A percentile compares a stretch with the other conserved stretches of the same genome.
phyloP scores from a whole-genome alignment of 2,329 filamentous ascomycete genomes.

The Pseudocercospora musae region DNA sequence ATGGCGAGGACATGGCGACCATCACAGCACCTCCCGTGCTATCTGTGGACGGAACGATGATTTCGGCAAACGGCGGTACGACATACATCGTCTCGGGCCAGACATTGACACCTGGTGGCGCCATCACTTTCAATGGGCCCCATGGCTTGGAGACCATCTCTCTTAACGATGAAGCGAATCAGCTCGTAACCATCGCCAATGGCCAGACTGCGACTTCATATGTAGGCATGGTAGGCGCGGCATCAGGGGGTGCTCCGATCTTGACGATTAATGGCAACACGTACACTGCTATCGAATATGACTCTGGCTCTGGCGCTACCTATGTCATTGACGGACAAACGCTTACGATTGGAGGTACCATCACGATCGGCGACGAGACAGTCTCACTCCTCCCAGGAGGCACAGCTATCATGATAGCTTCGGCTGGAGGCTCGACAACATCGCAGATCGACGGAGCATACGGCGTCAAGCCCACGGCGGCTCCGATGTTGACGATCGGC shows the following conservation, averaged over 20 bases:
- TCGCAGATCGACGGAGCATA: slow-evolving; percentile 24
- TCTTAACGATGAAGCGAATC: slow-evolving; percentile 33
- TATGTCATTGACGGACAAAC: slow-evolving; percentile 39
- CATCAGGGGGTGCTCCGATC: slow-evolving; percentile 22
- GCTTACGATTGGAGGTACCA: slow-evolving; percentile 38
- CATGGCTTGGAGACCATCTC: slow-evolving; percentile 30
- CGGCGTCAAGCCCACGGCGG: slow-evolving; percentile 25
- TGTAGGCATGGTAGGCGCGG: slow-evolving; percentile 19
- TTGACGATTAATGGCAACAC: slow-evolving; percentile 29
- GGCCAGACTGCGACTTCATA: slow-evolving; percentile 26
- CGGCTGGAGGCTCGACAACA: slow-evolving; percentile 27
- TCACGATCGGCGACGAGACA: slow-evolving; percentile 32
- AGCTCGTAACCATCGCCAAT: slow-evolving; percentile 20
- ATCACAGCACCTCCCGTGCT: slow-evolving; percentile 33
- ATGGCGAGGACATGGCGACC: slow-evolving; percentile 12
- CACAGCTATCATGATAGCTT: slow-evolving; percentile 20
- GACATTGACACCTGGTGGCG: slow-evolving; percentile 28
- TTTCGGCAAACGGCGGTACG: slow-evolving; percentile 27
- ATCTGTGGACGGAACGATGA: slow-evolving; percentile 29
- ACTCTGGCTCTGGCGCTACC: slow-evolving; percentile 30
- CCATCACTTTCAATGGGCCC: slow-evolving; percentile 24
- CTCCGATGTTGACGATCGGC: slow-evolving; percentile 34
- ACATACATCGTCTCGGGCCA: slow-evolving; percentile 30
- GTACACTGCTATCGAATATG: slow-evolving; percentile 29
- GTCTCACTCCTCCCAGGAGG: slow-evolving; percentile 37